Evolutionary conservation across 768 basidiomycete genomes (phyloP), one percentile per base, ranked within the genome.

Genomic region (Dictyophora rubrovolvata): DNA sequence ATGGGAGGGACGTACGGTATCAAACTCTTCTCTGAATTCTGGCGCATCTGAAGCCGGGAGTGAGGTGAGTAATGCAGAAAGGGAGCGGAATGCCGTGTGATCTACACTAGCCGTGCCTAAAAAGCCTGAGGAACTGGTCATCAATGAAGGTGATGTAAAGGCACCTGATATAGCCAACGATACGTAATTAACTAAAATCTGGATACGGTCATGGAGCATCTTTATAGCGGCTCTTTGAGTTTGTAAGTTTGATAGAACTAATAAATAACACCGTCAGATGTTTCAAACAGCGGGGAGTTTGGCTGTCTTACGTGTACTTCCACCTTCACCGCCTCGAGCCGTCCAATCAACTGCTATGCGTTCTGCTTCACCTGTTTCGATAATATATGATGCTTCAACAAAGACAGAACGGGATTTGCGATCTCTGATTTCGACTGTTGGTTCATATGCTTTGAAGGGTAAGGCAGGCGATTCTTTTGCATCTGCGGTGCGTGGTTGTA

Each of bases 341-440:
- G 90, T 90, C 80, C 92, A 95, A 69, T 98, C 95, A 0, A 99
- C 96, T 6, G 96, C 96, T 62, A 99, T 97, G 42, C 96, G 85
- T 69, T 99, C 96, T 16, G 96, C 96, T 73, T 99, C 96, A 35
- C 95, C 96, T 0, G 95, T 97, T 71, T 97, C 95, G 17, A 99
- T 87, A 53, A 82, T 86, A 72, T 86, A 98, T 3, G 86, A 75
- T 1, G 86, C 89, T 66, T 92, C 87, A 49, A 95, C 83, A 65
- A 89, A 95, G 11, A 87, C 85, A 1, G 84, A 82, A 55, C 86
- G 83, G 54, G 86, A 83, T 67, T 77, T 84, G 51, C 87, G 80
- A 63, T 89, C 89, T 58, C 83, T 79, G 48, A 94, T 85, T 69
- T 93, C 92, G 47, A 93, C 79, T 1, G 89, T 87, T 0, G 91